A percentile compares a stretch with the other conserved stretches of the same genome.
Evolutionary conservation across 805 yeast species (phyloP).

Genomic region (Wickerhamomyces canadensis): DNA sequence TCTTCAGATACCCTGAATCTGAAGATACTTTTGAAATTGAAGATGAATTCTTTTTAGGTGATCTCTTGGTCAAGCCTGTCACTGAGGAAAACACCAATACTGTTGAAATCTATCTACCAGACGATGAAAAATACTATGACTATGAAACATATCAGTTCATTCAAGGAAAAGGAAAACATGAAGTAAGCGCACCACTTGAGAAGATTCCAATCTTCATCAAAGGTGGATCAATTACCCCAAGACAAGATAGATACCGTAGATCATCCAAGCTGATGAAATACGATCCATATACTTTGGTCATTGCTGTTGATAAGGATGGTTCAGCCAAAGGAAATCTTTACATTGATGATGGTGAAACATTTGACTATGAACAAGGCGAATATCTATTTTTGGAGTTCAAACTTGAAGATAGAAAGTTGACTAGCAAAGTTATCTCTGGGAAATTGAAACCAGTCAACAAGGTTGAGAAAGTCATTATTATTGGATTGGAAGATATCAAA

Average conservation of each 20-base stretch:
- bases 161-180: slow-evolving; percentile 35
- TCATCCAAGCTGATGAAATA: slow-evolving; percentile 66
- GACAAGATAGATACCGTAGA: slow-evolving; percentile 72
- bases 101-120: slow-evolving; percentile 34
- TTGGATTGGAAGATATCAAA: slow-evolving; percentile 28
- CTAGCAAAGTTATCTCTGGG: slow-evolving; percentile 23
- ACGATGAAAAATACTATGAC: slow-evolving; percentile 50
- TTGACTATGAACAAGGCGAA: slow-evolving; percentile 46
- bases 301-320: slow-evolving; percentile 49
- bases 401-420: slow-evolving; percentile 30
- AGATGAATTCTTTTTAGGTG: slow-evolving; percentile 82
- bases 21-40: slow-evolving; percentile 53
- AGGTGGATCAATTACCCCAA: slow-evolving; percentile 73
- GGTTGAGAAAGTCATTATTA: slow-evolving; percentile 51
- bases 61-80: slow-evolving; percentile 77
- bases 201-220: slow-evolving; percentile 67
- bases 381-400: slow-evolving; percentile 38
- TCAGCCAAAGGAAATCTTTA: slow-evolving; percentile 57
- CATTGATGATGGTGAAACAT: slow-evolving; percentile 82
- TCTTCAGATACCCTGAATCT: slow-evolving; percentile 48
- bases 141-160: slow-evolving; percentile 32
- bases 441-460: slow-evolving; percentile 25
- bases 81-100: slow-evolving; percentile 43
- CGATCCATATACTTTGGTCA: slow-evolving; percentile 76
- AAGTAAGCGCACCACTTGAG: slow-evolving; percentile 40